A percentile compares a stretch with the other conserved stretches of the same genome.
These are phyloP conservation scores for Metschnikowia reukaufii DNA, from an alignment of 805 yeast species.

Conservation along the genomic window DNA sequence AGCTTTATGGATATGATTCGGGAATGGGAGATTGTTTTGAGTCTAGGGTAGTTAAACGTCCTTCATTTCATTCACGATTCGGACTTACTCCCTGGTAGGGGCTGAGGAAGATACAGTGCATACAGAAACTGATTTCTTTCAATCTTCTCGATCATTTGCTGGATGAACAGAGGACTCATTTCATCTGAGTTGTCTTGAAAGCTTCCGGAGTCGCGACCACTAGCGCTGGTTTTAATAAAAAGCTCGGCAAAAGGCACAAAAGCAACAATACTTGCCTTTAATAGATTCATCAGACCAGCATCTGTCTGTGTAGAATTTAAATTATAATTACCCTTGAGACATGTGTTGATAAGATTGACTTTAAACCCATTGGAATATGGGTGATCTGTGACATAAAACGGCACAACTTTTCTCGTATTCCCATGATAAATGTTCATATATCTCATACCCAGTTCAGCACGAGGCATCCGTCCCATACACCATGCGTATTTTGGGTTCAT, in stretches of 20 bases:
- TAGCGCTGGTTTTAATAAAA: neutral
- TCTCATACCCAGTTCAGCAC: constrained; percentile 35
- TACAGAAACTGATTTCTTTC: constrained; percentile 8
- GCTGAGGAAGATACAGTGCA: constrained; percentile 9
- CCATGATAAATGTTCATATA: constrained; percentile 44
- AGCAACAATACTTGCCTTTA: constrained; percentile 1
- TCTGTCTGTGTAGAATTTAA: constrained; percentile 2
- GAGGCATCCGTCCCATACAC: constrained; percentile 20
- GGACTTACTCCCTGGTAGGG: neutral
- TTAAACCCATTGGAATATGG: constrained; percentile 40
- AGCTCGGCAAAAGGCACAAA: constrained; percentile 16
- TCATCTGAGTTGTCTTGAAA: constrained; percentile 14
- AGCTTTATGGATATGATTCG: constrained; percentile 56
- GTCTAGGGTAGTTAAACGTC: constrained; percentile 26
- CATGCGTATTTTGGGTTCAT: constrained; percentile 2
- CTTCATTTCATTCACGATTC: neutral
- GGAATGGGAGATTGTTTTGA: constrained; percentile 51
- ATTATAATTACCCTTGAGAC: constrained; percentile 17
- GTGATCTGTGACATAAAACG: constrained; percentile 27
- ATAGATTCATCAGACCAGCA: neutral
- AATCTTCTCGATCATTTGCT: constrained; percentile 3
- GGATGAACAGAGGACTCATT: constrained; percentile 15
- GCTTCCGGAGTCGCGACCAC: neutral
- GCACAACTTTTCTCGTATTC: constrained; percentile 38
- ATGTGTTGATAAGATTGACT: constrained; percentile 37